A percentile compares a stretch with the other conserved stretches of the same genome.
Conservation (phyloP, 2,329 filamentous ascomycete genomes). For the Pyrenophora tritici-repentis region DNA sequence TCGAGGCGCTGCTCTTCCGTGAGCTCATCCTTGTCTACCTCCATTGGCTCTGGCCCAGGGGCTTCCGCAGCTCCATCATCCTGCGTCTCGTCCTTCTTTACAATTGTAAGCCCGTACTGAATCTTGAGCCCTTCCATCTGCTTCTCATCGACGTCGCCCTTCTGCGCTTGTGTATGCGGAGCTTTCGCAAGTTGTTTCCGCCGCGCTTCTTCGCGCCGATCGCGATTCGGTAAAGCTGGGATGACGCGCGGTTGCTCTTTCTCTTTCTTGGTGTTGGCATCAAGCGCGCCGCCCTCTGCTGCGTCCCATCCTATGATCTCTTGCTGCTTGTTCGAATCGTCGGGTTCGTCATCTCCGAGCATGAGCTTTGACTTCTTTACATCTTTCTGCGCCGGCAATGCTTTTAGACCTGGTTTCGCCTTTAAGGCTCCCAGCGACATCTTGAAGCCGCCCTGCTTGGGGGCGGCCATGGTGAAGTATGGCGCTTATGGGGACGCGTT, state of each 20-base stretch:
- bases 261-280: slow-evolving; percentile 41
- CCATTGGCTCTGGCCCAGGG: slow-evolving; percentile 27
- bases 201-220: slow-evolving; percentile 63
- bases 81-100: slow-evolving; percentile 36
- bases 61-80: slow-evolving; percentile 11
- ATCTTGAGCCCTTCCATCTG: slow-evolving; percentile 48
- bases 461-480: slow-evolving; percentile 41
- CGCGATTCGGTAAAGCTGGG: slow-evolving; percentile 61
- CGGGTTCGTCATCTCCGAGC: slow-evolving; percentile 41
- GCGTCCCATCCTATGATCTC: slow-evolving; percentile 62
- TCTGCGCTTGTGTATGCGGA: slow-evolving; percentile 54
- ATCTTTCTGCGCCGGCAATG: slow-evolving; percentile 18
- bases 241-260: slow-evolving; percentile 61
- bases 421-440: slow-evolving; percentile 41
- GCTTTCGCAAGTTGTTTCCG: slow-evolving; percentile 63
- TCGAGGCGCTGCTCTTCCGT: slow-evolving; percentile 51
- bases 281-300: slow-evolving; percentile 56
- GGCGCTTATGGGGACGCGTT: background rate
- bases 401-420: slow-evolving; percentile 35
- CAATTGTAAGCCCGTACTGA: slow-evolving; percentile 60
- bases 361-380: slow-evolving; percentile 34
- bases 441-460: slow-evolving; percentile 43
- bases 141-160: slow-evolving; percentile 37
- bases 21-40: slow-evolving; percentile 37
- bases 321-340: slow-evolving; percentile 30